Evolutionary conservation across 106 monocot species (phyloP).

Genomic region (Allium fistulosum): DNA sequence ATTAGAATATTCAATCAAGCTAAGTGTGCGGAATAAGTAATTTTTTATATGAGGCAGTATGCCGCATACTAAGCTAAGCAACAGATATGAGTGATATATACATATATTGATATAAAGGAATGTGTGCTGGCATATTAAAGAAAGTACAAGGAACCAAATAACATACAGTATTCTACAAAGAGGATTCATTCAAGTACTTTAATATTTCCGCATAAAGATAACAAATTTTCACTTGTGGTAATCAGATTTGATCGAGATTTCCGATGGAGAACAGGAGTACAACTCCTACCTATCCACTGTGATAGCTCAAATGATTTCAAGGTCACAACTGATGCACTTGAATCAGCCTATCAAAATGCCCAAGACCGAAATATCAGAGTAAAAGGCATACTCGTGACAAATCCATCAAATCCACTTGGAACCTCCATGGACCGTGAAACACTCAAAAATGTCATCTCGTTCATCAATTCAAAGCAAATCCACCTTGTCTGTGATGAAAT

Average conservation of each 20-base stretch:
- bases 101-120: no score
- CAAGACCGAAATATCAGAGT: not conserved
- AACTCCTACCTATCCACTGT: conserved; percentile 46
- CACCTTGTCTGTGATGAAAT: conserved; percentile 71
- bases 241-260: conserved; percentile 60
- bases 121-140: no score
- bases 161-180: no score
- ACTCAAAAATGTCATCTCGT: conserved; percentile 5
- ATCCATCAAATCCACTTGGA: conserved; percentile 12
- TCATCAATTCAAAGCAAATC: conserved; percentile 27
- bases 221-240: no score
- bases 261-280: conserved; percentile 52
- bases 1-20: no score
- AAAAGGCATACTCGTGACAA: conserved; percentile 6
- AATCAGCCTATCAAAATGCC: conserved; percentile 29
- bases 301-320: conserved; percentile 43
- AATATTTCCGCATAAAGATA: no score
- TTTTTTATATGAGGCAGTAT: no score
- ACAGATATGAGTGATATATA: no score
- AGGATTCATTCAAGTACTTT: no score
- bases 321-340: conserved; percentile 26
- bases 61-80: no score
- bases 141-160: no score
- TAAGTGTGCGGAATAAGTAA: no score
- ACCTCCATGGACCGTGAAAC: conserved; percentile 6